These are phyloP conservation scores for Chaetothyriales sp. DNA, from an alignment of 2,329 filamentous ascomycete species.

Conservation along the genomic window DNA sequence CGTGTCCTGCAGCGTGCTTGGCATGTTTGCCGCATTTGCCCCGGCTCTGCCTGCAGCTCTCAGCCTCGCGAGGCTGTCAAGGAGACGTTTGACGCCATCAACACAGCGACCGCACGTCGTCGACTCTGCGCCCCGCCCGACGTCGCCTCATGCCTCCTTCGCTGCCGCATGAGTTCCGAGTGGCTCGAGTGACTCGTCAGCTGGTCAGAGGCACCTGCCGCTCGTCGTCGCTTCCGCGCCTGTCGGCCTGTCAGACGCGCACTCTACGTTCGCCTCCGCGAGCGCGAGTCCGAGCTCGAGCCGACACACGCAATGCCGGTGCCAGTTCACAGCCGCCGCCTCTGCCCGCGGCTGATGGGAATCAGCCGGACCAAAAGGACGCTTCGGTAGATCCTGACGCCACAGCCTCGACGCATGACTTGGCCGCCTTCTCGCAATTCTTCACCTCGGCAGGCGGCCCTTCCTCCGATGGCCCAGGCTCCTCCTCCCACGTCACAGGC, in stretches of 20 bases:
- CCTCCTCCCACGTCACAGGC: background rate
- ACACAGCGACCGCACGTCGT: background rate
- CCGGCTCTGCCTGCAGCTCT: constrained; percentile 1
- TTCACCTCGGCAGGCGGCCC: background rate
- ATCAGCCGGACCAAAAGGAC: constrained; percentile 4
- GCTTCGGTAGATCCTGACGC: constrained; percentile 1
- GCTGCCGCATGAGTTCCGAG: background rate
- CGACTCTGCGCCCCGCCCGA: background rate
- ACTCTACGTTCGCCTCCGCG: constrained; percentile 9
- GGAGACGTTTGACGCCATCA: background rate
- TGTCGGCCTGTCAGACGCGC: constrained; percentile 1
- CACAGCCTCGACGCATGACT: background rate
- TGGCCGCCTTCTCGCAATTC: background rate
- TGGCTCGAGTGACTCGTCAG: background rate
- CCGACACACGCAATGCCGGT: constrained; percentile 4
- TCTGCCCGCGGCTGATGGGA: constrained; percentile 1
- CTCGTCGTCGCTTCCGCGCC: background rate
- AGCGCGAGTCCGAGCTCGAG: constrained; percentile 5
- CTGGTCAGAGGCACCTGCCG: background rate
- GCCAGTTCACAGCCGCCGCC: background rate
- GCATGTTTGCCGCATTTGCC: constrained; percentile 1
- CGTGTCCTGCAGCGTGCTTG: background rate
- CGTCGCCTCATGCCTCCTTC: background rate
- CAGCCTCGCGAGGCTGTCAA: background rate
- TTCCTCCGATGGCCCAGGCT: constrained; percentile 1